These are phyloP conservation scores for Haematococcus lacustris DNA, from an alignment of 139 green algal genomes.

Conservation along the genomic window DNA sequence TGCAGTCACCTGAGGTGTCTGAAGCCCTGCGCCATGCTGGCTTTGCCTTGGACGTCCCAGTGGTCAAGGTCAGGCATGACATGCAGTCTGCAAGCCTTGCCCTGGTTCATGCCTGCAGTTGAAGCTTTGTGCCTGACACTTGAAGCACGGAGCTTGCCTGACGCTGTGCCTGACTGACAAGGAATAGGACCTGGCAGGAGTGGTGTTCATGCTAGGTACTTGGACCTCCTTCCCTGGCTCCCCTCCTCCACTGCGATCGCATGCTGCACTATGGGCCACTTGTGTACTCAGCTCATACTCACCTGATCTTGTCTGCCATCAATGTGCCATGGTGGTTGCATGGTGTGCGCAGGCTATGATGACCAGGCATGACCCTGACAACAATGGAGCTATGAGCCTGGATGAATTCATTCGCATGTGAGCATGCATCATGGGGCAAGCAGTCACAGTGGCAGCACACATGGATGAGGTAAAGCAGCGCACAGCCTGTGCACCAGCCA, in stretches of 20 bases:
- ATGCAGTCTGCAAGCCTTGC: not conserved
- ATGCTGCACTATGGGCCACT: not conserved
- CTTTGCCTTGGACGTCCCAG: not conserved
- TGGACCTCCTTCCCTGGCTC: too few relatives aligned
- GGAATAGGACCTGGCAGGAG: not conserved
- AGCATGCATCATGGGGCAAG: not conserved
- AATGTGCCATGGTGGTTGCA: not conserved
- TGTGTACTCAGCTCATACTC: not conserved
- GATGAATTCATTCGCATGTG: conserved; percentile 16
- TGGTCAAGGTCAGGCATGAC: not conserved
- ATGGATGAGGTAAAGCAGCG: not conserved
- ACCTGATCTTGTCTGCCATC: not conserved
- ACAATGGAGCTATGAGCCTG: conserved; percentile 1
- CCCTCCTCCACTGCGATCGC: too few relatives aligned
- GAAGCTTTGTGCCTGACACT: not conserved
- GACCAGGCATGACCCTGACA: conserved; percentile 12
- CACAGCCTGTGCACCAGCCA: too few relatives aligned
- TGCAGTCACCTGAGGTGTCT: conserved; percentile 5
- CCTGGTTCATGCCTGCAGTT: not conserved
- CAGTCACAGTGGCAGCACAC: not conserved
- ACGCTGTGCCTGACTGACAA: not conserved
- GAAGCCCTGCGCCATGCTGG: conserved; percentile 15
- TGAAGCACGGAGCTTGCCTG: not conserved
- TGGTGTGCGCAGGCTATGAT: conserved; percentile 6
- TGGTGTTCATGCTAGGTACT: not conserved